Evolutionary conservation across 805 yeast species (phyloP).

Genomic region (Maudiozyma saulgeensis): DNA sequence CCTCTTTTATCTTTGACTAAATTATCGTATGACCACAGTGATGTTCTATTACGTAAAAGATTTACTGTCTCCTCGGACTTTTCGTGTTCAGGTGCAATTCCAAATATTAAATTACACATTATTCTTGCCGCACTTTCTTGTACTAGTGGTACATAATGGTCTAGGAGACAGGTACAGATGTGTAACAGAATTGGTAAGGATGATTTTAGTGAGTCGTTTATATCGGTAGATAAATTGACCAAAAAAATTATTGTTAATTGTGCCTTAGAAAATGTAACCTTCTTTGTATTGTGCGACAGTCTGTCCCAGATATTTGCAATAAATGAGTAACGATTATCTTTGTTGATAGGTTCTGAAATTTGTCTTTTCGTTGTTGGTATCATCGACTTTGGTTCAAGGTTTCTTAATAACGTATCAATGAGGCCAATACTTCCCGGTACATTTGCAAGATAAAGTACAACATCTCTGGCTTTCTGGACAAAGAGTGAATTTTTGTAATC

Average conservation of each 20-base stretch:
- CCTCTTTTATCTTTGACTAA: slow-evolving; percentile 65
- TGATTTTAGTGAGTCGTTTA: slow-evolving; percentile 50
- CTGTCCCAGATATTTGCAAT: slow-evolving; percentile 58
- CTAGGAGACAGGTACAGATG: slow-evolving; percentile 68
- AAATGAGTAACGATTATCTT: slow-evolving; percentile 50
- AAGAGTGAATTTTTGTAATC: slow-evolving; percentile 61
- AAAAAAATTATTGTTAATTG: slow-evolving; percentile 79
- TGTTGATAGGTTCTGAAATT: slow-evolving; percentile 24
- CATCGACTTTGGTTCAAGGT: slow-evolving; percentile 79
- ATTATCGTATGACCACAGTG: slow-evolving; percentile 81
- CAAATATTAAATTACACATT: slow-evolving; percentile 62
- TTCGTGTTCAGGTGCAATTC: slow-evolving; percentile 43
- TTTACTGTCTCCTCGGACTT: slow-evolving; percentile 50
- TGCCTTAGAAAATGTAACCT: slow-evolving; percentile 74
- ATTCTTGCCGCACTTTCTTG: slow-evolving; percentile 78
- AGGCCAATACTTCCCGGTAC: slow-evolving; percentile 43
- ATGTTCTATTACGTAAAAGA: slow-evolving; percentile 41
- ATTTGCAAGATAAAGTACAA: slow-evolving; percentile 59
- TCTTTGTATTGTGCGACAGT: slow-evolving; percentile 49
- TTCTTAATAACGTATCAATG: slow-evolving; percentile 54
- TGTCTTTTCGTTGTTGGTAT: slow-evolving; percentile 55
- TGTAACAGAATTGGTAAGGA: slow-evolving; percentile 70
- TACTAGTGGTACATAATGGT: slow-evolving; percentile 76
- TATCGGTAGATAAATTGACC: slow-evolving; percentile 66
- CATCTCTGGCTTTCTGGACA: slow-evolving; percentile 72